Conservation (phyloP, 805 yeast genomes). For the Spathaspora sp. region DNA sequence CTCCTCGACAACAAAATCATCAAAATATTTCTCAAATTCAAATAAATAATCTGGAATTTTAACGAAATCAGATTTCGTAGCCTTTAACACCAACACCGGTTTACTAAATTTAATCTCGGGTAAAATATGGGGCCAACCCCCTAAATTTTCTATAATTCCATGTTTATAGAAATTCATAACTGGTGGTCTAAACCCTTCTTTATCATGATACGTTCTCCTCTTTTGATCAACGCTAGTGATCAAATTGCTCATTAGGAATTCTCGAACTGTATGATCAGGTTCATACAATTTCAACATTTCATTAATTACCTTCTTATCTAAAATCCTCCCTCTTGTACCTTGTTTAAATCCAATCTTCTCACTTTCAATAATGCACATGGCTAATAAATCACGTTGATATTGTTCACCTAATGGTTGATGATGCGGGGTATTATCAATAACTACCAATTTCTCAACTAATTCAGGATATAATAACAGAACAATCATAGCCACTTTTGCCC, state of each 20-base stretch:
- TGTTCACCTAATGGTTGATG: constrained; percentile 29
- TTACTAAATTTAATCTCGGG: constrained; percentile 14
- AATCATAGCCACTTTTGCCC: constrained; percentile 54
- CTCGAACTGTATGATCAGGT: constrained; percentile 22
- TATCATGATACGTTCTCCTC: neutral
- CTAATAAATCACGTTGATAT: constrained; percentile 34
- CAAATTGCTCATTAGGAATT: constrained; percentile 36
- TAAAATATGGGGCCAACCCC: constrained; percentile 22
- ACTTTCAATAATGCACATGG: constrained; percentile 36
- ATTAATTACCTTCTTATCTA: constrained; percentile 13
- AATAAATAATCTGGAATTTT: constrained; percentile 26
- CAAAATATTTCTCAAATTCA: constrained; percentile 23
- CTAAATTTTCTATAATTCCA: constrained; percentile 13
- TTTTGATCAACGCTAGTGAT: neutral
- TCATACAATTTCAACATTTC: constrained; percentile 20
- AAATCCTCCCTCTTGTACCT: neutral
- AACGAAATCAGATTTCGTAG: constrained; percentile 31
- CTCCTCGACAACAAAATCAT: constrained; percentile 13
- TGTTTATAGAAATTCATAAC: constrained; percentile 19
- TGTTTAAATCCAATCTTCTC: constrained; percentile 7
- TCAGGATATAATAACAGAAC: constrained; percentile 40
- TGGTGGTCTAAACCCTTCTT: constrained; percentile 15
- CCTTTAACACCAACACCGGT: constrained; percentile 46
- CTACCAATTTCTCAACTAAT: constrained; percentile 36
- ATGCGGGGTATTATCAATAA: constrained; percentile 48